phyloP scores from a whole-genome alignment of 805 yeast species.

The Ogataea minuta region DNA sequence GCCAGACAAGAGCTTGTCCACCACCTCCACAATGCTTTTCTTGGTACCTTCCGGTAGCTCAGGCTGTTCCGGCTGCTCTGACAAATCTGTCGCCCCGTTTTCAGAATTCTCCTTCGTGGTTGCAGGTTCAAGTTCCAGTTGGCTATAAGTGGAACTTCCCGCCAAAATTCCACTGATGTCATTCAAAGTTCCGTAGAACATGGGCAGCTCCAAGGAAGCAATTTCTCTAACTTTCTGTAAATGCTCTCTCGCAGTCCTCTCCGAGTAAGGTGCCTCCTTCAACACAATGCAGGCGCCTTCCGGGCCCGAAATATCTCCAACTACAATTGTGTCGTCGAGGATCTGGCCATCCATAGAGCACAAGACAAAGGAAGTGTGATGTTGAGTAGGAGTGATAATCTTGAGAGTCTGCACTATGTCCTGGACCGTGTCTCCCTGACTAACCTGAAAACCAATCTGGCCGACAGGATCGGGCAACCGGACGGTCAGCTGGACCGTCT shows the following conservation, averaged over 20 bases:
- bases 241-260: conserved; percentile 60
- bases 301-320: conserved; percentile 32
- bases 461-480: conserved; percentile 29
- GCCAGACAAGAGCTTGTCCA: conserved; percentile 19
- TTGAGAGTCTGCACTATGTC: conserved; percentile 59
- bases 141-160: conserved; percentile 51
- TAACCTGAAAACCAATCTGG: conserved; percentile 27
- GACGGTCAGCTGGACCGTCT: conserved; percentile 26
- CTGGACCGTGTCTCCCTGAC: conserved; percentile 44
- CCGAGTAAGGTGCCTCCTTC: conserved; percentile 57
- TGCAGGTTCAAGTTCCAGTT: conserved; percentile 30
- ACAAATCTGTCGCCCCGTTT: conserved; percentile 21
- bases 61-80: conserved; percentile 22
- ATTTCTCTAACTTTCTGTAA: conserved; percentile 60
- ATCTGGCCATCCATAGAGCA: conserved; percentile 34
- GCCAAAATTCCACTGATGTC: conserved; percentile 38
- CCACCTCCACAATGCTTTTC: conserved; percentile 18
- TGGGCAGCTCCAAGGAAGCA: conserved; percentile 48
- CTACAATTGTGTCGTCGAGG: conserved; percentile 34
- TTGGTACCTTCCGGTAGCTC: conserved; percentile 36
- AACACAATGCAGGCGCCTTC: conserved; percentile 36
- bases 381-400: conserved; percentile 55
- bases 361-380: conserved; percentile 59
- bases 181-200: conserved; percentile 42
- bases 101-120: conserved; percentile 18